These are phyloP conservation scores for Cerrena zonata DNA, from an alignment of 1,284 basidiomycete genomes.

Conservation along the genomic window DNA sequence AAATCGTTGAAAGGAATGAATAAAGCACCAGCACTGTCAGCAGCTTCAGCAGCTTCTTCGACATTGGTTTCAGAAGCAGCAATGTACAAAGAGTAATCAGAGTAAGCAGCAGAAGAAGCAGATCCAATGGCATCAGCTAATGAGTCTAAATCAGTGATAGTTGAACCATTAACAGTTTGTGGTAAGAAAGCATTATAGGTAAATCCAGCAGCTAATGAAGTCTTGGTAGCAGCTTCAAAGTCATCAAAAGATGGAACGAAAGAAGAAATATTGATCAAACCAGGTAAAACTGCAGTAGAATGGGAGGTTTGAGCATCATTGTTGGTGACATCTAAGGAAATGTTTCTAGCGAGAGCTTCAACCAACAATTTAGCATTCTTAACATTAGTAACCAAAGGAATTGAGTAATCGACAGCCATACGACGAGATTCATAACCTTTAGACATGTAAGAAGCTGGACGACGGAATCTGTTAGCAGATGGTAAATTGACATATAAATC, in stretches of 20 bases:
- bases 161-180: conserved; percentile 54
- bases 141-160: conserved; percentile 62
- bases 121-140: conserved; percentile 68
- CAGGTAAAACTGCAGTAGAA: conserved; percentile 86
- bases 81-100: conserved; percentile 82
- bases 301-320: conserved; percentile 96
- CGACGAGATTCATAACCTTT: conserved; percentile 94
- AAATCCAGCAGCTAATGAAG: conserved; percentile 83
- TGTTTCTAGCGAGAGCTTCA: conserved; percentile 86
- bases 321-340: conserved; percentile 82
- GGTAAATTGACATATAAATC: conserved; percentile 99
- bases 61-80: conserved; percentile 71
- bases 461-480: conserved; percentile 95
- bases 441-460: conserved; percentile 94
- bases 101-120: conserved; percentile 61
- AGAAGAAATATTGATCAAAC: conserved; percentile 82
- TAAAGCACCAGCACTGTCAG: conserved; percentile 73
- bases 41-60: conserved; percentile 63
- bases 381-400: conserved; percentile 96
- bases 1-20: conserved; percentile 76
- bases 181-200: conserved; percentile 79
- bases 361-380: conserved; percentile 97
- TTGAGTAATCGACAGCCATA: conserved; percentile 98
- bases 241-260: conserved; percentile 82
- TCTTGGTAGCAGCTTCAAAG: conserved; percentile 66